A percentile compares a stretch with the other conserved stretches of the same genome.
These are phyloP conservation scores for Didymosphaeria variabile DNA, from an alignment of 2,329 filamentous ascomycete genomes.

Conservation along the genomic window DNA sequence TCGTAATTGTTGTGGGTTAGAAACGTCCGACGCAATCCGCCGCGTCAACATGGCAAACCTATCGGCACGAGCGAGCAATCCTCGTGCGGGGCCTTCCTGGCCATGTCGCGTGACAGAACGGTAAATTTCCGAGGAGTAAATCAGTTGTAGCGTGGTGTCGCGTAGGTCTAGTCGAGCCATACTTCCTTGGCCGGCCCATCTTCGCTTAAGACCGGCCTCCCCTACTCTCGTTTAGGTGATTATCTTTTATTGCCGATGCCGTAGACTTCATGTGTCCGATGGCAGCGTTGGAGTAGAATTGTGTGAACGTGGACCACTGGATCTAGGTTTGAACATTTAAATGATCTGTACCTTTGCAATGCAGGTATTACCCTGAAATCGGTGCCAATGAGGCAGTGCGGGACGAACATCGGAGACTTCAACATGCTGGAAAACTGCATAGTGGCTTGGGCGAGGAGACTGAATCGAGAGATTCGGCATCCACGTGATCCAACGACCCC, in stretches of 20 bases:
- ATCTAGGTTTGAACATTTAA: background rate
- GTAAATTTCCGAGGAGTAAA: slow-evolving; percentile 12
- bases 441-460: background rate
- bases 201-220: background rate
- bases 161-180: background rate
- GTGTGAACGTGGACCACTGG: background rate
- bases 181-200: background rate
- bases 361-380: background rate
- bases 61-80: background rate
- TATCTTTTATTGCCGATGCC: slow-evolving; percentile 1
- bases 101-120: slow-evolving; percentile 3
- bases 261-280: background rate
- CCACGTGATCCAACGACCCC: background rate
- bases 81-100: background rate
- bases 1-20: background rate
- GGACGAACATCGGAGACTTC: slow-evolving; percentile 8
- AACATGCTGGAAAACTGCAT: background rate
- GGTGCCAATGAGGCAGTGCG: background rate
- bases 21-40: background rate
- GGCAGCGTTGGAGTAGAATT: background rate
- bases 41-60: background rate
- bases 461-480: background rate
- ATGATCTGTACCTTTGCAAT: background rate
- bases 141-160: slow-evolving; percentile 3
- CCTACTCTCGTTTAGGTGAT: background rate